phyloP scores from a whole-genome alignment of 2,329 filamentous ascomycete genomes.

The Biscogniauxia marginata region DNA sequence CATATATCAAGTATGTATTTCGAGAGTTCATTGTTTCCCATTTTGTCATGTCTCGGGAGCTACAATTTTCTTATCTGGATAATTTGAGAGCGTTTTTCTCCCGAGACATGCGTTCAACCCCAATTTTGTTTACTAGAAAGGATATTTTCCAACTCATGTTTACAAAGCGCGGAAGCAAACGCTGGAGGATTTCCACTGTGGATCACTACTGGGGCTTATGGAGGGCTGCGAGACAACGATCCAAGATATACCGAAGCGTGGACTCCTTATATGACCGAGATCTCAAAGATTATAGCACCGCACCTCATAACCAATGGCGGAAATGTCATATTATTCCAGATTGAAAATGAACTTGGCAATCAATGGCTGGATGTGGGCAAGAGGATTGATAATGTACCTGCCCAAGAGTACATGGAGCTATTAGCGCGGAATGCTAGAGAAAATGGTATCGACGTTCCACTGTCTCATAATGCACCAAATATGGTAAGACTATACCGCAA shows the following conservation, averaged over 20 bases:
- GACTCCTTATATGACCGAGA: slow-evolving; percentile 51
- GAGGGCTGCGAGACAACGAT: slow-evolving; percentile 51
- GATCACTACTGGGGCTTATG: slow-evolving; percentile 60
- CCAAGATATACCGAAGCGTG: slow-evolving; percentile 51
- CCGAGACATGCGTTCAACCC: no score
- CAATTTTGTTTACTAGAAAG: no score
- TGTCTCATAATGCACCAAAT: slow-evolving; percentile 60
- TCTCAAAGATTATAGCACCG: slow-evolving; percentile 49
- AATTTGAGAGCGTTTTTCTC: no score
- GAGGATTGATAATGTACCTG: slow-evolving; percentile 47
- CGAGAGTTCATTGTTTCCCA: no score
- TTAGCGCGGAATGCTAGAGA: slow-evolving; percentile 52
- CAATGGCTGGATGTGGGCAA: slow-evolving; percentile 42
- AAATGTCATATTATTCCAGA: slow-evolving; percentile 54
- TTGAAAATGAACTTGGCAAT: slow-evolving; percentile 54
- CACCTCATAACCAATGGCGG: slow-evolving; percentile 58
- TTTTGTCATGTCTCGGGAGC: no score
- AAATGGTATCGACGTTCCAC: slow-evolving; percentile 57
- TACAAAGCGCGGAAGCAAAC: slow-evolving; percentile 60
- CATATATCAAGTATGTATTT: slow-evolving; percentile 67
- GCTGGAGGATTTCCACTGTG: slow-evolving; percentile 62
- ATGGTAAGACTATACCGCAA: slow-evolving; percentile 36
- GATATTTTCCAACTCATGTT: no score
- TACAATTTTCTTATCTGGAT: no score
- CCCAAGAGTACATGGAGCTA: slow-evolving; percentile 56